Conservation (phyloP, 148 eudicot species). For the Nepenthes mirabilis region DNA sequence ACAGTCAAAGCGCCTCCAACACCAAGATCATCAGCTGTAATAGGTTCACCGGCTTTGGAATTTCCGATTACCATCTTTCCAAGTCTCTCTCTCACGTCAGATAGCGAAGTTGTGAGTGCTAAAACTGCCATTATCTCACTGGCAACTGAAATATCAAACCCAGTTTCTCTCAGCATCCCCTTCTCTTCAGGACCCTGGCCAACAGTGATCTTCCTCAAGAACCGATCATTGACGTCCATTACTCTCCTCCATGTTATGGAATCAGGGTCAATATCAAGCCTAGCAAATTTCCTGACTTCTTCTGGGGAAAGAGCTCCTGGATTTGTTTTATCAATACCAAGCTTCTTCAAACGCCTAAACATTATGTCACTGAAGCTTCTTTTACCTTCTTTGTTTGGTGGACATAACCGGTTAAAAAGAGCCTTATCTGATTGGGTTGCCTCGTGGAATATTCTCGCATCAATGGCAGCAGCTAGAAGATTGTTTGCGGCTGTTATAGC, state of each 20-base stretch:
- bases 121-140: constrained; percentile 99
- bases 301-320: constrained; percentile 82
- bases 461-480: constrained; percentile 98
- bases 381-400: constrained; percentile 77
- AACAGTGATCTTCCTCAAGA: constrained; percentile 76
- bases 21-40: constrained; percentile 97
- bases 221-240: constrained; percentile 96
- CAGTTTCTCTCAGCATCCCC: constrained; percentile 97
- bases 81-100: constrained; percentile 93
- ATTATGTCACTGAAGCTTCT: constrained; percentile 67
- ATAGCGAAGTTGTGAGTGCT: constrained; percentile 84
- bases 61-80: constrained; percentile 97
- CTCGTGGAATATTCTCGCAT: constrained; percentile 90
- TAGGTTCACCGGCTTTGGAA: constrained; percentile 82
- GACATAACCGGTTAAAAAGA: constrained; percentile 79
- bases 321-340: constrained; percentile 69
- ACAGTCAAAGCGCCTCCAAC: constrained; percentile 94
- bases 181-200: constrained; percentile 99
- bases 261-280: constrained; percentile 90
- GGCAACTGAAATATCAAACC: constrained; percentile 93
- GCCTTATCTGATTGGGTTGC: constrained; percentile 87
- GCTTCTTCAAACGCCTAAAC: constrained; percentile 82
- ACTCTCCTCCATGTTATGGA: constrained; percentile 96
- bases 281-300: constrained; percentile 75
- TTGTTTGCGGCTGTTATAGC: constrained; percentile 99